These are phyloP conservation scores for Solanum dulcamara DNA, from an alignment of 257 asterid species.

Conservation along the genomic window DNA sequence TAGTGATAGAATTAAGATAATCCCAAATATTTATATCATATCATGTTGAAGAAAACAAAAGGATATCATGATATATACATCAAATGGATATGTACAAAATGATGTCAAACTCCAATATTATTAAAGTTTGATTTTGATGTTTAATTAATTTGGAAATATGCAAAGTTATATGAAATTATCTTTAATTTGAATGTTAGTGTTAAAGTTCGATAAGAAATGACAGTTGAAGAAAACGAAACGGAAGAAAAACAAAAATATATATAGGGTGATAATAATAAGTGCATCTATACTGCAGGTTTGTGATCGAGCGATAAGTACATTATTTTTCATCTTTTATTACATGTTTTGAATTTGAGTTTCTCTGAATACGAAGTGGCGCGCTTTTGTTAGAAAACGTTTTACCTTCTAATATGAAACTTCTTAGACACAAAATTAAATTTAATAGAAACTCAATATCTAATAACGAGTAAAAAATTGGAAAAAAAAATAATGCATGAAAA, in stretches of 20 bases:
- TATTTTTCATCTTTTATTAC: too few species aligned
- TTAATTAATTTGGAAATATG: background rate
- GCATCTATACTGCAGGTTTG: too few species aligned
- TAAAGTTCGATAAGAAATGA: background rate
- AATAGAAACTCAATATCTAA: too few species aligned
- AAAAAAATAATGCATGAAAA: too few species aligned
- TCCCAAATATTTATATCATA: background rate
- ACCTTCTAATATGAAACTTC: too few species aligned
- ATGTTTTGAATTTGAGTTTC: too few species aligned
- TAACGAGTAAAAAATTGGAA: too few species aligned
- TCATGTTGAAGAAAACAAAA: background rate
- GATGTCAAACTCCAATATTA: background rate
- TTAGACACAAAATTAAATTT: too few species aligned
- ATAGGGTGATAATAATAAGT: too few species aligned
- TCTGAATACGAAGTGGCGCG: too few species aligned
- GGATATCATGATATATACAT: background rate
- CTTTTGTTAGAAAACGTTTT: too few species aligned
- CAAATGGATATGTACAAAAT: background rate
- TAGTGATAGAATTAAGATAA: background rate
- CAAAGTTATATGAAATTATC: background rate
- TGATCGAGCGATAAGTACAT: too few species aligned
- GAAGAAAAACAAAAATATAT: background rate
- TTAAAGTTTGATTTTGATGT: background rate
- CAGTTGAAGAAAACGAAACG: background rate
- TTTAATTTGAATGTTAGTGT: background rate